Evolutionary conservation across 345 rosid genomes (phyloP).

Genomic region (Eucalyptus virginea): DNA sequence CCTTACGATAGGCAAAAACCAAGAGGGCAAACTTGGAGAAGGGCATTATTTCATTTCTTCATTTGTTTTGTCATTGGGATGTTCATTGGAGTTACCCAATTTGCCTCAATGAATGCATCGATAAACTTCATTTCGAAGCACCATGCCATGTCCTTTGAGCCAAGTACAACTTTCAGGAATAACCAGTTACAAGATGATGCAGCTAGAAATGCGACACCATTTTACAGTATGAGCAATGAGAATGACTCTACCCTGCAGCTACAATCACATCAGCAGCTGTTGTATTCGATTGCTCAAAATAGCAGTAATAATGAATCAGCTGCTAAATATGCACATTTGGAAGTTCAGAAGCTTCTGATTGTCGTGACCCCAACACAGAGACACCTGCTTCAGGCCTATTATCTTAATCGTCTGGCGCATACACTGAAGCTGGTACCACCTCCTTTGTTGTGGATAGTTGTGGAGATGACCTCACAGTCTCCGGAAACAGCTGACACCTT

Average conservation of each 20-base stretch:
- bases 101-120: slow-evolving; percentile 17
- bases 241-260: background rate
- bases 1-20: slow-evolving; percentile 26
- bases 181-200: background rate
- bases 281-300: background rate
- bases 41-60: slow-evolving; percentile 31
- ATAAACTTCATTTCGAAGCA: slow-evolving; percentile 7
- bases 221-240: background rate
- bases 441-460: slow-evolving; percentile 65
- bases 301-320: background rate
- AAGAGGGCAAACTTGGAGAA: slow-evolving; percentile 42
- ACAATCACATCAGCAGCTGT: background rate
- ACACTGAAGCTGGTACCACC: slow-evolving; percentile 33
- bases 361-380: slow-evolving; percentile 37
- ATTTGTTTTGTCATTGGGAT: slow-evolving; percentile 38
- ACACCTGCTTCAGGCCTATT: slow-evolving; percentile 29
- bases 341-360: slow-evolving; percentile 32
- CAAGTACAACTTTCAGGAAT: slow-evolving; percentile 6
- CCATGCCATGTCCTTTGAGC: slow-evolving; percentile 26
- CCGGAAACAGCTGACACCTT: slow-evolving; percentile 40
- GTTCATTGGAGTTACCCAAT: slow-evolving; percentile 35
- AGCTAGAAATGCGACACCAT: background rate
- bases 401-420: slow-evolving; percentile 36
- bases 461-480: slow-evolving; percentile 46
- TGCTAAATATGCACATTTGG: background rate